Base-by-base conservation (phyloP, 768 basidiomycete species). In the Lepiota venenata region DNA sequence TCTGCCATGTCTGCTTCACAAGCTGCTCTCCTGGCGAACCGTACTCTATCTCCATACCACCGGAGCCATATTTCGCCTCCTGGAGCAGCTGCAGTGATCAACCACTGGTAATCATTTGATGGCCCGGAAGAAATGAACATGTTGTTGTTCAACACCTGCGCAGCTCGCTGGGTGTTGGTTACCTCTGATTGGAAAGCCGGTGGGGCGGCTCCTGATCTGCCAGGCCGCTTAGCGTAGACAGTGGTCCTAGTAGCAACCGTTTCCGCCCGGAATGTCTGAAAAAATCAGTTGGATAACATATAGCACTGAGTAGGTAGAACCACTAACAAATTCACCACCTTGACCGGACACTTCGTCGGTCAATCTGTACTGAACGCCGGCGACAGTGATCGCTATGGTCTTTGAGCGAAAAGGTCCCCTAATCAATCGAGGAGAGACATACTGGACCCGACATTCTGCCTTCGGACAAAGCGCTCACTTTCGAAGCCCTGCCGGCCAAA, bases 1-100 rank as follows among this genome's bases (percentile, higher is more conserved):
- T 21, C 50, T n/a, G 11, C 16, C 21, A 52, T 25, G 21, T 52
- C 50, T 9, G 32, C 50, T 14, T 52, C 29, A 21, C 50, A 52
- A 1, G 41, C 50, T 32, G 42, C 44, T 42, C 25, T 52, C 21
- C 32, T 52, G 41, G 50, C 41, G 29, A 52, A 52, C n/a, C 37
- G 32, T 0, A n/a, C 18, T 5, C 3, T 25, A 15, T 21, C 3
- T 8, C 0, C 6, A 20, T 36, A 14, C 50, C 42, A 52, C 29
- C 50, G n/a, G 4, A 3, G 6, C 1, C 15, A 43, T 5, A 52
- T 10, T n/a, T 52, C 41, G 4, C 50, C 50, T 36, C 40, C 50
- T 36, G 50, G 42, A 41, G 43, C 43, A 35, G 50, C 35, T 43
- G 12, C 50, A 8, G 50, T 52, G 29, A 52, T 44, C 4, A 52